Evolutionary conservation across 108 stramenopile genomes (phyloP).

Genomic region (Aurantiochytrium sp.): DNA sequence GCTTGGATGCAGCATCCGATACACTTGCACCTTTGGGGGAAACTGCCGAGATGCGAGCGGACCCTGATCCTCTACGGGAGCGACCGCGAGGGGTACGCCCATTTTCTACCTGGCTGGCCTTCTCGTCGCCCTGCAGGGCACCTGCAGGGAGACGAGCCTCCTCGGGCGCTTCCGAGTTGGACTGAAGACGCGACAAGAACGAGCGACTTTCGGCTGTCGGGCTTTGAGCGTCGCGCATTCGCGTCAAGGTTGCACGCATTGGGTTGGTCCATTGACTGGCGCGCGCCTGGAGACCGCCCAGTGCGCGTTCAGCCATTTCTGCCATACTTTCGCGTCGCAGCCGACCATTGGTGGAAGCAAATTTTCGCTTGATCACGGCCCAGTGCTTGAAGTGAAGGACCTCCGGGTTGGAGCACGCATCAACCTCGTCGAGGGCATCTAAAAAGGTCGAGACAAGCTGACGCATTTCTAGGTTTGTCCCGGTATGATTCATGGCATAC

Average conservation of each 20-base stretch:
- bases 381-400: neutral
- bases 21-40: no score
- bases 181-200: neutral
- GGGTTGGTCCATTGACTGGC: neutral
- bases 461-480: neutral
- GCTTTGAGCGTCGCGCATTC: neutral
- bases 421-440: neutral
- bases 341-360: neutral
- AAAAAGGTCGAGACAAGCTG: neutral
- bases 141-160: no score
- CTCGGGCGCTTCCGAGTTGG: no score
- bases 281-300: neutral
- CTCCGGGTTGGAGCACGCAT: neutral
- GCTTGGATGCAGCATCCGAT: no score
- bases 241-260: neutral
- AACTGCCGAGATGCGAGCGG: no score
- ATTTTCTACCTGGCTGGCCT: no score
- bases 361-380: neutral
- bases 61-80: no score
- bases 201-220: neutral
- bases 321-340: neutral
- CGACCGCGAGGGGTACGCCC: no score
- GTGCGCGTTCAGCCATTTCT: neutral
- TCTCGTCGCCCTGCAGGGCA: no score
- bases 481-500: neutral